A percentile compares a stretch with the other conserved stretches of the same genome.
These are phyloP conservation scores for Nakazawaea sp. DNA, from an alignment of 805 yeast species.

Conservation along the genomic window DNA sequence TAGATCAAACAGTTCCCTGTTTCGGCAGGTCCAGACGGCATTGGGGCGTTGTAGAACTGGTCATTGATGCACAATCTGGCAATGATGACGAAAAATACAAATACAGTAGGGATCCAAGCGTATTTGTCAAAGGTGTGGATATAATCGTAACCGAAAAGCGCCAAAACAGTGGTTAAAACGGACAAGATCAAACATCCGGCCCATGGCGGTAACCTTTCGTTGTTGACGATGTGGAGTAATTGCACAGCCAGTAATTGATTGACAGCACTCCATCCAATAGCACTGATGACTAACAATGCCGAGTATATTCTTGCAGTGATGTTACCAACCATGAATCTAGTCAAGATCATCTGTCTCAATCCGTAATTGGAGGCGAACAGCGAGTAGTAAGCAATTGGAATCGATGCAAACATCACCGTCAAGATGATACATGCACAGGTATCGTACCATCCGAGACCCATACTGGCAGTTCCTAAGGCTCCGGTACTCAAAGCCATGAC, in stretches of 20 bases:
- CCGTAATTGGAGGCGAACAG: constrained; percentile 31
- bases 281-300: constrained; percentile 22
- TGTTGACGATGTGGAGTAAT: constrained; percentile 19
- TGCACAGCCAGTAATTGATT: constrained; percentile 26
- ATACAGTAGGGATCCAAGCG: constrained; percentile 27
- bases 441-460: constrained; percentile 15
- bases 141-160: constrained; percentile 26
- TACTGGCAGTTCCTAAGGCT: constrained; percentile 30
- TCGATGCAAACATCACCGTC: constrained; percentile 27
- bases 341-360: constrained; percentile 28
- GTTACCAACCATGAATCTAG: constrained; percentile 26
- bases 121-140: constrained; percentile 26
- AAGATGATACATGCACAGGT: constrained; percentile 15
- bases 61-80: constrained; percentile 22
- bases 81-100: constrained; percentile 22
- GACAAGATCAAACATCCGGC: constrained; percentile 29
- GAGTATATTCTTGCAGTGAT: constrained; percentile 26
- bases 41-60: constrained; percentile 20
- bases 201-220: constrained; percentile 26
- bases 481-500: constrained; percentile 29
- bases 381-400: constrained; percentile 32
- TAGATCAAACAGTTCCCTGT: constrained; percentile 26
- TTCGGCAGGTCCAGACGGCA: constrained; percentile 22
- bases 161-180: constrained; percentile 21
- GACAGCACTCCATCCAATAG: constrained; percentile 29